Conservation (phyloP, 257 asterid genomes). For the Cordia subcordata region DNA sequence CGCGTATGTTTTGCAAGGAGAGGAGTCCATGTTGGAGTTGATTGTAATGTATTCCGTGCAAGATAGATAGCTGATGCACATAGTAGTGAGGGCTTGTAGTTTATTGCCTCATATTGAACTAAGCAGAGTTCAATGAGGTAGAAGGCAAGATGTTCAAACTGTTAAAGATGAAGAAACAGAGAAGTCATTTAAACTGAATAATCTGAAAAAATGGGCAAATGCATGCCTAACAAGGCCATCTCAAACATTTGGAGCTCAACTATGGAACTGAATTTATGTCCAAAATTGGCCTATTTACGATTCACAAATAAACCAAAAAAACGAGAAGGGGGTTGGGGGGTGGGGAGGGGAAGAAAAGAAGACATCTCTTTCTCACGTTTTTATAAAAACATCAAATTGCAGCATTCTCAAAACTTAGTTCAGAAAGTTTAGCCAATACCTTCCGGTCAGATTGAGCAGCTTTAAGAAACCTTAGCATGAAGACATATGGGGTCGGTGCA, state of each 20-base stretch:
- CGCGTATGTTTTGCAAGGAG: constrained; percentile 60
- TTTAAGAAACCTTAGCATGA: constrained; percentile 89
- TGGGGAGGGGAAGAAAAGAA: too few species aligned
- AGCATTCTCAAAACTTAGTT: background rate
- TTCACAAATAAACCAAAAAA: background rate
- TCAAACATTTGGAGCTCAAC: too few species aligned
- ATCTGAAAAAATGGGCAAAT: background rate
- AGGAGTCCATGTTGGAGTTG: constrained; percentile 74
- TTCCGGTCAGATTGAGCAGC: constrained; percentile 72
- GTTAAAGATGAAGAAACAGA: constrained; percentile 20
- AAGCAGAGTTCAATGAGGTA: constrained; percentile 91
- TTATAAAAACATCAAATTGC: too few species aligned
- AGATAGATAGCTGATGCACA: constrained; percentile 93
- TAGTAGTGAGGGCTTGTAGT: constrained; percentile 82
- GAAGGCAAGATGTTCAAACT: constrained; percentile 81
- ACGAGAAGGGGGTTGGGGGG: too few species aligned
- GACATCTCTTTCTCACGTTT: too few species aligned
- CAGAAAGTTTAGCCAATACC: constrained; percentile 25
- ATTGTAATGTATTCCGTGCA: constrained; percentile 69
- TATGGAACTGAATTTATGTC: too few species aligned
- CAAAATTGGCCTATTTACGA: background rate
- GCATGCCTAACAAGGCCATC: too few species aligned
- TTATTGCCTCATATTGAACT: constrained; percentile 77
- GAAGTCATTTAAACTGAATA: constrained; percentile 1
- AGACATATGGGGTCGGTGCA: constrained; percentile 88